Conservation (phyloP, 2,329 filamentous ascomycete genomes). For the Exophiala mesophila region DNA sequence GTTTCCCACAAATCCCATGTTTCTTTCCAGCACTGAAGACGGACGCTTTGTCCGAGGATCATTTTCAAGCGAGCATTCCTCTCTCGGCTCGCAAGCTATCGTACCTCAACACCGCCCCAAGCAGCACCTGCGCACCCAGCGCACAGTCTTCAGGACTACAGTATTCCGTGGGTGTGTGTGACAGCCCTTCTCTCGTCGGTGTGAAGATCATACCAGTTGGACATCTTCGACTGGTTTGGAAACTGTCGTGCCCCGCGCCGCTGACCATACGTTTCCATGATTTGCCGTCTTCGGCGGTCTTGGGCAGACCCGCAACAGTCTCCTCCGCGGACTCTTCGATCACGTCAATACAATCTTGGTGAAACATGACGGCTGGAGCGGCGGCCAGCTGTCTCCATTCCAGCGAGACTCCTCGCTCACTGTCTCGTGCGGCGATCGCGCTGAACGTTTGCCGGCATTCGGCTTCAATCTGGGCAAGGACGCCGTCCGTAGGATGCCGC, state of each 20-base stretch:
- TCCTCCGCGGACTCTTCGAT: conserved; percentile 56
- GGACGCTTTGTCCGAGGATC: not conserved
- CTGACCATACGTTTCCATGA: conserved; percentile 49
- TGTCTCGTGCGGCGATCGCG: conserved; percentile 11
- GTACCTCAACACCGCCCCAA: conserved; percentile 35
- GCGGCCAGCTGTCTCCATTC: conserved; percentile 5
- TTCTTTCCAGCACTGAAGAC: no score
- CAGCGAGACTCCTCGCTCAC: conserved; percentile 7
- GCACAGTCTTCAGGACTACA: conserved; percentile 54
- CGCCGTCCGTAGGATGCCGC: conserved; percentile 17
- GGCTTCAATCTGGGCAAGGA: conserved; percentile 15
- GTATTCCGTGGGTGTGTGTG: conserved; percentile 60
- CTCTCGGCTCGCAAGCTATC: conserved; percentile 35
- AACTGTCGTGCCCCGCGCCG: conserved; percentile 63
- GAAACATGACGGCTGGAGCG: conserved; percentile 54
- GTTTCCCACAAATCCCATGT: no score
- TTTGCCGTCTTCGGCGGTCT: conserved; percentile 36
- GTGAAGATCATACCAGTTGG: conserved; percentile 67
- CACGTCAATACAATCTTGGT: conserved; percentile 61
- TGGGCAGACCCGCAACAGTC: conserved; percentile 40
- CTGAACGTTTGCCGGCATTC: conserved; percentile 5
- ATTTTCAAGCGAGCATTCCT: conserved; percentile 2
- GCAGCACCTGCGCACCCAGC: conserved; percentile 18
- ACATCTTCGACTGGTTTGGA: conserved; percentile 54
- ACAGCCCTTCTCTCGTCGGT: conserved; percentile 59